Percentiles rank a stretch among this genome's conserved stretches.
phyloP scores from a whole-genome alignment of 169 alveolate genomes.

The Cryptosporidium baileyi region DNA sequence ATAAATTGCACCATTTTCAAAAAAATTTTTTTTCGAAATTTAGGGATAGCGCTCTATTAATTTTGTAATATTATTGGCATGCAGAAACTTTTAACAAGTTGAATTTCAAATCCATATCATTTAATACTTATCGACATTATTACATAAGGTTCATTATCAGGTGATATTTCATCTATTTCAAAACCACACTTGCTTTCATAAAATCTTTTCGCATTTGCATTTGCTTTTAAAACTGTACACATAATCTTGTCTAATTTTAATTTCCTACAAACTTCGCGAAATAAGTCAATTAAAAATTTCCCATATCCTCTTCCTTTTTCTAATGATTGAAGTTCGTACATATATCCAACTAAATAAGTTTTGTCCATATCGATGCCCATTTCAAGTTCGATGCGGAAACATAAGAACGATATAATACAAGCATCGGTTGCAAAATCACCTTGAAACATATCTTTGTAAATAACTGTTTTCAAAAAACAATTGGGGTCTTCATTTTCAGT shows the following conservation, averaged over 20 bases:
- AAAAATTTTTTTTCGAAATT: no score
- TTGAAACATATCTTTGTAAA: neutral
- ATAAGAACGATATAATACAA: neutral
- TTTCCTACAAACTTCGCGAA: neutral
- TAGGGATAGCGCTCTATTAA: no score
- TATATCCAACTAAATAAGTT: slow-evolving; percentile 21
- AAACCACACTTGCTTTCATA: slow-evolving; percentile 36
- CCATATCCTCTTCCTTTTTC: slow-evolving; percentile 49
- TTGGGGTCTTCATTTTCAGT: neutral
- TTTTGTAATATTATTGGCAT: no score
- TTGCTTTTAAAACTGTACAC: slow-evolving; percentile 49
- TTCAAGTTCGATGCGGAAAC: slow-evolving; percentile 45
- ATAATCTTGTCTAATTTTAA: slow-evolving; percentile 6
- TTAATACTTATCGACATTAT: slow-evolving; percentile 19
- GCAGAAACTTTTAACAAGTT: no score
- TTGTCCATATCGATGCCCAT: neutral
- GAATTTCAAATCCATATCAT: no score
- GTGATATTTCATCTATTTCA: slow-evolving; percentile 24
- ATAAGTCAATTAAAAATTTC: slow-evolving; percentile 9
- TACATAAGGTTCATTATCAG: slow-evolving; percentile 11
- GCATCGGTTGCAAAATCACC: neutral
- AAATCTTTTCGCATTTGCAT: neutral
- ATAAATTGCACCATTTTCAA: no score
- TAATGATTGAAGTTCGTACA: slow-evolving; percentile 38
- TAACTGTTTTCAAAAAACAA: neutral